Conservation (phyloP, 2,329 filamentous ascomycete genomes). For the Madurella mycetomatis region DNA sequence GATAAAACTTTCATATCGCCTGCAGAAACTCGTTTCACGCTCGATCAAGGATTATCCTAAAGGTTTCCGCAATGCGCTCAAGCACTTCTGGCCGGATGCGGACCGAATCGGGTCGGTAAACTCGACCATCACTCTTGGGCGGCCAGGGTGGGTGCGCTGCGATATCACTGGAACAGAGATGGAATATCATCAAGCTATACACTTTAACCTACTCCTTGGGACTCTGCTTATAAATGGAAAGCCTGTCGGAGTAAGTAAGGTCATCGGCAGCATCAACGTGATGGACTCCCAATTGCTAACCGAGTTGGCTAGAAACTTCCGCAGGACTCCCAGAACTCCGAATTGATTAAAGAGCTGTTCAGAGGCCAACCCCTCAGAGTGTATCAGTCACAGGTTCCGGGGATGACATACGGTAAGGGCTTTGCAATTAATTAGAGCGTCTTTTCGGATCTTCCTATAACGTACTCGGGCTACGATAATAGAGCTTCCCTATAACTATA, state of each 20-base stretch:
- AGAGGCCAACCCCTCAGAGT: constrained; percentile 47
- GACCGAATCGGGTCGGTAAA: not conserved
- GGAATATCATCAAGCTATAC: constrained; percentile 7
- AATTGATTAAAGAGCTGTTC: constrained; percentile 48
- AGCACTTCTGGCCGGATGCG: constrained; percentile 16
- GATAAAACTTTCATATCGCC: constrained; percentile 12
- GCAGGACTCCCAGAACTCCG: constrained; percentile 40
- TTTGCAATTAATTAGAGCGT: too few relatives aligned
- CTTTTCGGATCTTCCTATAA: too few relatives aligned
- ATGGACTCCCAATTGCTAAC: not conserved
- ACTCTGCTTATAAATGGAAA: constrained; percentile 16
- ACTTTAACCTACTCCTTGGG: constrained; percentile 10
- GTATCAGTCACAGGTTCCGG: constrained; percentile 46
- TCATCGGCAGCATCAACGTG: not conserved
- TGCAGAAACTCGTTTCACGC: not conserved
- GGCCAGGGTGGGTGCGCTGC: constrained; percentile 9
- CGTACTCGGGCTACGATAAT: too few relatives aligned
- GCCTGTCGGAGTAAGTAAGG: constrained; percentile 12
- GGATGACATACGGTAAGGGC: constrained; percentile 46
- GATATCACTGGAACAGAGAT: constrained; percentile 5
- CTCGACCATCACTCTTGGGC: not conserved
- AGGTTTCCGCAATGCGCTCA: constrained; percentile 5
- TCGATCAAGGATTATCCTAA: constrained; percentile 1
- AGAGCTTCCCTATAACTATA: too few relatives aligned
- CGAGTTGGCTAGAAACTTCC: constrained; percentile 40